Evolutionary conservation across 2,329 filamentous ascomycete genomes (phyloP), one percentile per base, ranked within the genome.

Genomic region (Trichoderma sp.): DNA sequence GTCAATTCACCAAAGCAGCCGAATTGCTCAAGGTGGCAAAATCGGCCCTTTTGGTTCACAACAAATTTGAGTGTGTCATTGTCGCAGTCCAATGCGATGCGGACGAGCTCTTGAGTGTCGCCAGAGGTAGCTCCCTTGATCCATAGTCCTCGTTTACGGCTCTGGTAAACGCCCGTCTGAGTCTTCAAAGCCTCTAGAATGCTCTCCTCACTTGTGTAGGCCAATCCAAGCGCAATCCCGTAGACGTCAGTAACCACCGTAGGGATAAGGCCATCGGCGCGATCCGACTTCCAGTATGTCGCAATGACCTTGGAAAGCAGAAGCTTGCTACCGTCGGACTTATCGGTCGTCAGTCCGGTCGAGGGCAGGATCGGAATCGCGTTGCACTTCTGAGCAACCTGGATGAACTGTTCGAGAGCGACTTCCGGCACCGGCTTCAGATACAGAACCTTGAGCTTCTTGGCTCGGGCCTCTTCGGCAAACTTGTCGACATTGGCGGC

Each of bases 41-140:
- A 99, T 11, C 93, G 90, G 38, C 97, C 97, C 83, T 93, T 95
- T 84, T 99, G 97, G 79, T 91, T 92, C 60, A 98, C 96, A 16
- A 95, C 90, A 83, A 98, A 98, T 79, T 94, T 93, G 80, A 99
- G 85, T 75, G 95, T 97, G 84, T 99, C 97, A 78, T 93, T 93
- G 84, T 99, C 97, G 84, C 97, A 99, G 84, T 99, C 97, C 72
- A 97, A 88, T 1, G 93, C 93, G 78, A 99, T 90, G 75, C 92
- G 92, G 27, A 98, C 88, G 68, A 99, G 88, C 83, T 98, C 92
- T 84, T 99, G 97, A 14, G 94, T 94, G 83, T 98, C 95, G 16
- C 97, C 97, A 72, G 96, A 98, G 9, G 93, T 97, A 71, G 95
- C 94, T 6, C 97, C 97, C 87, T 99, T 99, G 85, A 97, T 93